Conservation (phyloP, 2,329 filamentous ascomycete species). For the Aspergillus sp. region DNA sequence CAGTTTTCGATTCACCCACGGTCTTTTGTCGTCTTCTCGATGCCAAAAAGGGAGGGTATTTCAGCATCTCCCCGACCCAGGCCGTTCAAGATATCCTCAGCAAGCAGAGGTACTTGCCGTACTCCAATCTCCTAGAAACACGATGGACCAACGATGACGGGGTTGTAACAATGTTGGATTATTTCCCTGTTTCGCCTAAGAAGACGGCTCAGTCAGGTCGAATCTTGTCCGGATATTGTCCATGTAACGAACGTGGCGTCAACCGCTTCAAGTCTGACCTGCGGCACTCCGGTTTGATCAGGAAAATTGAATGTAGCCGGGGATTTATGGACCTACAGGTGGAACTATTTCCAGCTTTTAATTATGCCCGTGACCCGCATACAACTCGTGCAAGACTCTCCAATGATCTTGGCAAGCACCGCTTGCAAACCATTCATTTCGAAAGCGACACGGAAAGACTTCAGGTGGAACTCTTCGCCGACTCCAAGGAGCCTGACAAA, state of each 20-base stretch:
- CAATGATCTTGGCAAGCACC: conserved; percentile 31
- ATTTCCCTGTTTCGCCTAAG: conserved; percentile 66
- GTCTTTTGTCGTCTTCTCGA: conserved; percentile 71
- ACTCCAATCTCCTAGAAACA: conserved; percentile 70
- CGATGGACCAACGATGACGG: conserved; percentile 73
- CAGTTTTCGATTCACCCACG: conserved; percentile 72
- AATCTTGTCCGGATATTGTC: conserved; percentile 28
- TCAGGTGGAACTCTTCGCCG: conserved; percentile 64
- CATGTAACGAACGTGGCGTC: conserved; percentile 37
- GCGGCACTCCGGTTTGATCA: conserved; percentile 51
- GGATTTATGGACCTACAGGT: conserved; percentile 62
- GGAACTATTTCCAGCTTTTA: conserved; percentile 68
- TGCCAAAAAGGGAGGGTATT: conserved; percentile 69
- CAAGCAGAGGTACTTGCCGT: conserved; percentile 73
- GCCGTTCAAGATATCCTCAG: conserved; percentile 51
- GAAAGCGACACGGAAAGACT: conserved; percentile 55
- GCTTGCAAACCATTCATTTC: conserved; percentile 61
- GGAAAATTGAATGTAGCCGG: conserved; percentile 68
- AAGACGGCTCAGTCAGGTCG: conserved; percentile 38
- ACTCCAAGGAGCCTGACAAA: conserved; percentile 50
- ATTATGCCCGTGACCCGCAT: conserved; percentile 63
- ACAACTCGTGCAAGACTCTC: conserved; percentile 28
- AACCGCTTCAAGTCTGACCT: conserved; percentile 43
- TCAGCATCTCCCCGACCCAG: conserved; percentile 56
- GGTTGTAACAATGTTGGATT: conserved; percentile 68